These are phyloP conservation scores for Didymosphaeria variabile DNA, from an alignment of 2,329 filamentous ascomycete genomes.

Conservation along the genomic window DNA sequence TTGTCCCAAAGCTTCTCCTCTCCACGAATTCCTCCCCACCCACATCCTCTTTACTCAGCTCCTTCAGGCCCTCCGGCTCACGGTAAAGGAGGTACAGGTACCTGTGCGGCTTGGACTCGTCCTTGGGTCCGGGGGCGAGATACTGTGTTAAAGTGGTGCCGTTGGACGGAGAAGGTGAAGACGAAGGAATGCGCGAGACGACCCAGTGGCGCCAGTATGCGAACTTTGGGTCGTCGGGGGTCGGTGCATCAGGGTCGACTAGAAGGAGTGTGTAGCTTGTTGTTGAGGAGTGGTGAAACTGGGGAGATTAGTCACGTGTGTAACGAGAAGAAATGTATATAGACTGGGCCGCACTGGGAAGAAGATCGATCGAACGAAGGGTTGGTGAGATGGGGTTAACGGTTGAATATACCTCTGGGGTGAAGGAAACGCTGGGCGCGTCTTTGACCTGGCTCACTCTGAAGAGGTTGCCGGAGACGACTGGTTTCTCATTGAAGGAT, in stretches of 20 bases:
- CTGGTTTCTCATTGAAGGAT: constrained; percentile 34
- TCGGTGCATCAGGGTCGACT: constrained; percentile 65
- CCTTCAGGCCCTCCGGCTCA: constrained; percentile 32
- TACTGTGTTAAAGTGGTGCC: constrained; percentile 42
- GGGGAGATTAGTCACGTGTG: not conserved
- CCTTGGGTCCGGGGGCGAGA: constrained; percentile 45
- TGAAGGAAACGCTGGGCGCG: constrained; percentile 24
- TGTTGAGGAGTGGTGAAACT: not conserved
- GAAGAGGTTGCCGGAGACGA: constrained; percentile 37
- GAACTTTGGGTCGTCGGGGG: constrained; percentile 64
- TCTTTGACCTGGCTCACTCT: constrained; percentile 47
- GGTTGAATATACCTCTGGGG: constrained; percentile 10
- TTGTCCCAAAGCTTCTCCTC: constrained; percentile 38
- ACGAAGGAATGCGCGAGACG: constrained; percentile 35
- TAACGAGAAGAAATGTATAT: too few relatives aligned
- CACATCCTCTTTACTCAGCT: constrained; percentile 40
- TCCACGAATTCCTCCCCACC: constrained; percentile 49
- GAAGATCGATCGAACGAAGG: too few relatives aligned
- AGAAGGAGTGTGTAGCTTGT: constrained; percentile 59
- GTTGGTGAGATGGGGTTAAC: not conserved
- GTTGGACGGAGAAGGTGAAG: not conserved
- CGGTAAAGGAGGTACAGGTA: constrained; percentile 45
- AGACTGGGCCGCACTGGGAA: too few relatives aligned
- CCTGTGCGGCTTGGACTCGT: constrained; percentile 47
- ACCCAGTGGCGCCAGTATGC: constrained; percentile 67